Evolutionary conservation across 179 eudicot species (phyloP).

Genomic region (Carnegiea gigantea): DNA sequence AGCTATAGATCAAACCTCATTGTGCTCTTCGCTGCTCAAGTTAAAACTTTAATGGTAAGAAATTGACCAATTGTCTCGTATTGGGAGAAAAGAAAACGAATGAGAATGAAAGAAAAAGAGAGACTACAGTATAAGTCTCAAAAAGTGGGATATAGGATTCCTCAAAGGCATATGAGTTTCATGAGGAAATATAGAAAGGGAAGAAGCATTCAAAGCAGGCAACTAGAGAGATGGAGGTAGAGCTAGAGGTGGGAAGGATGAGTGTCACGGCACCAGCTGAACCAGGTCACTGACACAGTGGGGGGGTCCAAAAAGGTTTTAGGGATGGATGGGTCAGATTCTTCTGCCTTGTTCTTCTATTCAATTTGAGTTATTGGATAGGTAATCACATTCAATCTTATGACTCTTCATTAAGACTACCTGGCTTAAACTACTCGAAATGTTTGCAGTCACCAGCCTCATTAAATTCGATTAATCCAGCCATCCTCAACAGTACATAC

Average conservation of each 20-base stretch:
- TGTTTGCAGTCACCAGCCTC: not conserved
- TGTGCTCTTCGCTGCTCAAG: not conserved
- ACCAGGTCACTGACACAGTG: not conserved
- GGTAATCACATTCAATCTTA: not conserved
- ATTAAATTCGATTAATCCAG: not conserved
- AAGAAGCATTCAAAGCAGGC: not conserved
- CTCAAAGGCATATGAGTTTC: no score
- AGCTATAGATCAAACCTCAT: not conserved
- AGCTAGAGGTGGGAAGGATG: not conserved
- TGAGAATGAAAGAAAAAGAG: not conserved
- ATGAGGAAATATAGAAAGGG: not conserved
- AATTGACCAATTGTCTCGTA: not conserved
- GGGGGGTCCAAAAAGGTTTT: not conserved
- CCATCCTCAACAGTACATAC: not conserved
- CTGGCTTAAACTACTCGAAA: not conserved
- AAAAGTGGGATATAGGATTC: no score
- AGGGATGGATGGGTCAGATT: not conserved
- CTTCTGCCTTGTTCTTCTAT: not conserved
- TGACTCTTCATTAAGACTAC: not conserved
- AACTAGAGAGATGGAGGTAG: not conserved
- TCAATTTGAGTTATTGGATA: not conserved
- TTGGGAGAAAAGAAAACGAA: not conserved
- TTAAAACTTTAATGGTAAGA: not conserved
- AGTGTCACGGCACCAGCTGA: not conserved
- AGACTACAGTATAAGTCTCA: no score